Conservation (phyloP, 2,329 filamentous ascomycete species). For the Phialophora chinensis region DNA sequence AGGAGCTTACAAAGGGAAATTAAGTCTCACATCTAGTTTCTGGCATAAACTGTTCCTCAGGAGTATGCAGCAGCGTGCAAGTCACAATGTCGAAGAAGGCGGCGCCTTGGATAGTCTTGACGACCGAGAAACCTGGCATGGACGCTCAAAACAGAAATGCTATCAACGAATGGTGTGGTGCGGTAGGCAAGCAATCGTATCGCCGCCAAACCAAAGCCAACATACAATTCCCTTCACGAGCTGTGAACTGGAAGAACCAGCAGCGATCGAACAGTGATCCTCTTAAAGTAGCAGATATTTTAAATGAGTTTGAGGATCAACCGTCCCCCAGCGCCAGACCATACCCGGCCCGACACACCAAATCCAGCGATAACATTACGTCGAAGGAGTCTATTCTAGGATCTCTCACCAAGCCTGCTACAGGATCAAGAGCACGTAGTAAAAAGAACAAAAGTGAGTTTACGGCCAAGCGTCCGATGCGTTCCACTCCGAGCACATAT, state of each 20-base stretch:
- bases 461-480: too few species aligned
- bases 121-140: background rate
- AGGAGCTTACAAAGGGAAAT: background rate
- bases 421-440: background rate
- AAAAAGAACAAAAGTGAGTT: background rate
- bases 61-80: background rate
- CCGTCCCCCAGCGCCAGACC: background rate
- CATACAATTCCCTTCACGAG: background rate
- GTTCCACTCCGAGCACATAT: background rate
- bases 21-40: background rate
- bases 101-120: conserved; percentile 8
- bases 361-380: background rate
- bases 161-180: conserved; percentile 9
- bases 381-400: background rate
- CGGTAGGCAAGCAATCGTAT: background rate
- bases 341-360: background rate
- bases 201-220: conserved; percentile 1
- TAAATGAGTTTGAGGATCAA: background rate
- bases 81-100: background rate
- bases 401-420: background rate
- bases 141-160: conserved; percentile 9
- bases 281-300: background rate
- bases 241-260: conserved; percentile 7
- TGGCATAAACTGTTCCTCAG: background rate
- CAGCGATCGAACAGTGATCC: background rate